These are phyloP conservation scores for Paecilomyces fulvus DNA, from an alignment of 2,329 filamentous ascomycete species.

Conservation along the genomic window DNA sequence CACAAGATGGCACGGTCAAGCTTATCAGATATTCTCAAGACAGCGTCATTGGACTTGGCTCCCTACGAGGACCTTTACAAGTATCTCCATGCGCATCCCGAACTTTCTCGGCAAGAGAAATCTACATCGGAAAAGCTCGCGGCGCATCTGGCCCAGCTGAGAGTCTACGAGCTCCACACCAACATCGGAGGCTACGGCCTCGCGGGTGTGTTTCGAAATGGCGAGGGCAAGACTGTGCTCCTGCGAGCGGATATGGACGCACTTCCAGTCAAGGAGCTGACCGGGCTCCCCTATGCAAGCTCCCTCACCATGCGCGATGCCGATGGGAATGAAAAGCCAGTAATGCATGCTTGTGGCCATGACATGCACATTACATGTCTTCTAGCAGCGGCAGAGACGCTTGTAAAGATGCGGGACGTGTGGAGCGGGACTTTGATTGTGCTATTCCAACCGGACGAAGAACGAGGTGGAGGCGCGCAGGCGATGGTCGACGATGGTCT, in stretches of 20 bases:
- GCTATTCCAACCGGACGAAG: constrained; percentile 61
- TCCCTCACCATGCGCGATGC: constrained; percentile 37
- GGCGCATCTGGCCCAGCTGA: constrained; percentile 28
- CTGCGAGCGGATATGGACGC: constrained; percentile 44
- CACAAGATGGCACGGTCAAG: too few relatives aligned
- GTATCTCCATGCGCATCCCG: constrained; percentile 51
- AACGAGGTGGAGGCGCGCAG: constrained; percentile 54
- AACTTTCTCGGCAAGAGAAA: constrained; percentile 50
- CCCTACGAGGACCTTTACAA: constrained; percentile 50
- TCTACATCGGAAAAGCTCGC: constrained; percentile 44
- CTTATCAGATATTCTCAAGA: too few relatives aligned
- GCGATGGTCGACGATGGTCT: constrained; percentile 55
- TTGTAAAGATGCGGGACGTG: constrained; percentile 34
- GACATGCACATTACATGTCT: constrained; percentile 53
- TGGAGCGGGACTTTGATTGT: constrained; percentile 59
- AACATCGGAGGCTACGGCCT: constrained; percentile 41
- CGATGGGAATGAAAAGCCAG: constrained; percentile 44
- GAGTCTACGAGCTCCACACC: constrained; percentile 30
- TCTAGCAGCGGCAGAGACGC: constrained; percentile 44
- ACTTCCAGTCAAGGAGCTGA: constrained; percentile 41
- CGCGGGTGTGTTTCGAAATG: constrained; percentile 36
- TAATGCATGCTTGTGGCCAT: constrained; percentile 56
- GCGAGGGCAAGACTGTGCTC: constrained; percentile 36
- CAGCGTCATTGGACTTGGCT: constrained; percentile 30
- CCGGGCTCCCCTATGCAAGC: constrained; percentile 41